These are phyloP conservation scores for Trichosanthes cucumerina DNA, from an alignment of 306 rosid species.

Conservation along the genomic window DNA sequence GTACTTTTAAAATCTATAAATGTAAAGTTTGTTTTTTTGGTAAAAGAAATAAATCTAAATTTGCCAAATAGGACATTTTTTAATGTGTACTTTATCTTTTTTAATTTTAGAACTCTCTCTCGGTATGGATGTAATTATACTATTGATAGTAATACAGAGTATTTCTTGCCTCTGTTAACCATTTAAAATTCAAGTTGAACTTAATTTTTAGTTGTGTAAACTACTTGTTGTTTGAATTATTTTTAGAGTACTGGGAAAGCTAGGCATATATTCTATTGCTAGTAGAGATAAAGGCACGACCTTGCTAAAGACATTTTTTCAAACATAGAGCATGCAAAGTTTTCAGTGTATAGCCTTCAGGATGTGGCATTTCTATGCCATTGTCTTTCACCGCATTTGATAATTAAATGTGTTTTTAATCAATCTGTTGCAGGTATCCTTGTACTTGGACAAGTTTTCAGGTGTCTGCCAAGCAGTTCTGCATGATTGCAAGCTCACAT, in stretches of 20 bases:
- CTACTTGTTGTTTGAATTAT: not conserved
- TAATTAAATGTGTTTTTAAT: not conserved
- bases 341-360: not conserved
- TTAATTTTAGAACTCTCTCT: not conserved
- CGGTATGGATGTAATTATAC: not conserved
- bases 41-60: not conserved
- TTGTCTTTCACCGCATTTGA: not conserved
- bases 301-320: not conserved
- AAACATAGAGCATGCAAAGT: not conserved
- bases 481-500: slow-evolving; percentile 94
- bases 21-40: not conserved
- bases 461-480: slow-evolving; percentile 90
- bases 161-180: not conserved
- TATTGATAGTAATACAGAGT: not conserved
- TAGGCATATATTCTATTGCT: not conserved
- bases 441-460: slow-evolving; percentile 91
- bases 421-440: slow-evolving; percentile 62
- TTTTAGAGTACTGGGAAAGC: not conserved
- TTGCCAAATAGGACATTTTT: not conserved
- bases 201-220: not conserved
- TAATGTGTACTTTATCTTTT: not conserved
- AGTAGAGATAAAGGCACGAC: not conserved
- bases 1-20: not conserved
- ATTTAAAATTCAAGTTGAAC: not conserved
- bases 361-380: not conserved